Base-by-base conservation (phyloP, 106 monocot species). In the Dendrobium catenatum region DNA sequence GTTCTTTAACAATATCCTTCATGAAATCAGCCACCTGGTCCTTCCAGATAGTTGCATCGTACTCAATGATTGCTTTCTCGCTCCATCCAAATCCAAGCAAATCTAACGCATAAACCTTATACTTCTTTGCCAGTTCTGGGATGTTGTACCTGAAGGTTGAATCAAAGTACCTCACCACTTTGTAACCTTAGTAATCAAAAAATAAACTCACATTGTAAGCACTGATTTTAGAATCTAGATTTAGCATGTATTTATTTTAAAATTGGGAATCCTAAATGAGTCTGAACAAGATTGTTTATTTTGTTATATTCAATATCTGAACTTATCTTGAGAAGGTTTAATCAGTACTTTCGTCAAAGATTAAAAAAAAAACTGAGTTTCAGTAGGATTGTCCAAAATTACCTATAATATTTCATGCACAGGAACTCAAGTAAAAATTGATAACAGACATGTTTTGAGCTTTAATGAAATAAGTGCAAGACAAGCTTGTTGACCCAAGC, bases 31-130 rank as follows among this genome's bases (percentile, higher is more conserved):
- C 80, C 15, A 99, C 86, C 80, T 99, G 95, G 64, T 99, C 98
- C 78, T 83, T 89, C 98, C 95, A 99, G 37, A 99, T 77, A 6
- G 75, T 83, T 56, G 95, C 95, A 85, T 99, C 98, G 83, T 99
- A 95, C 27, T 99, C 98, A 48, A 99, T 79, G 9, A 99, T 42
- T 59, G 95, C 95, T 79, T 99, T 99, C 78, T 99, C 98, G 54
- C 98, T 99, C 95, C 95, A 99, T 9, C 98, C 98, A 84, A 95
- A 99, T 24, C 98, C 98, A 46, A 99, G 81, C 87, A 99, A 89
- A 81, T 99, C 98, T 40, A 95, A 19, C 10, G 95, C 98, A 88
- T 99, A 99, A 27, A 99, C 98, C 86, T 89, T 99, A 79, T 99
- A 90, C 18, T 88, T 90, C 76, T 95, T 95, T 43, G 98, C 91